A percentile compares a stretch with the other conserved stretches of the same genome.
These are phyloP conservation scores for Powellomyces hirtus DNA, from an alignment of 192 early-diverging fungal genomes.

Conservation along the genomic window DNA sequence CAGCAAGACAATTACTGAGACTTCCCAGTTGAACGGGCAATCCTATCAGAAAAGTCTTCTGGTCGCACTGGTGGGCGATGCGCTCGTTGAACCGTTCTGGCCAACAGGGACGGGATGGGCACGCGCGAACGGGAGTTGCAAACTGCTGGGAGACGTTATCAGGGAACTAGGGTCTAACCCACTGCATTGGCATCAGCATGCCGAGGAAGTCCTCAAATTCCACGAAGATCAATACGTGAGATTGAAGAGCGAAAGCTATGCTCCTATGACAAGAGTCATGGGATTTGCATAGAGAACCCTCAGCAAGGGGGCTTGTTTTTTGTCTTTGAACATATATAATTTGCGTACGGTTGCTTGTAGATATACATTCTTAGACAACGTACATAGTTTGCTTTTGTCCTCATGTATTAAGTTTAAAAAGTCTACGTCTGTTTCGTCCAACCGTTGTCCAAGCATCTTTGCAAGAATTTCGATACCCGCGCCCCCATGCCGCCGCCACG, in stretches of 20 bases:
- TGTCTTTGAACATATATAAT: too few relatives aligned
- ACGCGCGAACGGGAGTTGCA: constrained; percentile 11
- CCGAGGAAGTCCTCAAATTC: background rate
- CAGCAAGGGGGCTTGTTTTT: too few relatives aligned
- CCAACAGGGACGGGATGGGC: constrained; percentile 29
- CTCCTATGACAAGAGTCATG: constrained; percentile 18
- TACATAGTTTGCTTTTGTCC: too few relatives aligned
- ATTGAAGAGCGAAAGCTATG: constrained; percentile 19
- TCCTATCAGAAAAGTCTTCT: constrained; percentile 2
- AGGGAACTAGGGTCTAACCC: constrained; percentile 10
- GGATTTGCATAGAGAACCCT: too few relatives aligned
- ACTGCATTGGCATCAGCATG: background rate
- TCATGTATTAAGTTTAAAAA: too few relatives aligned
- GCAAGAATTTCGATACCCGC: too few relatives aligned
- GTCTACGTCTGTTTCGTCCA: too few relatives aligned
- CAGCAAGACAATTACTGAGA: background rate
- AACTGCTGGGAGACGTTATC: background rate
- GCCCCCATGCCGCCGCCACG: too few relatives aligned
- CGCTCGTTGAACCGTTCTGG: constrained; percentile 25
- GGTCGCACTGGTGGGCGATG: constrained; percentile 28
- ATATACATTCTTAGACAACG: too few relatives aligned
- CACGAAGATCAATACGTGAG: constrained; percentile 14
- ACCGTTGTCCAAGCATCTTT: too few relatives aligned
- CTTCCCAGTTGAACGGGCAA: background rate
- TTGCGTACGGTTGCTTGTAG: too few relatives aligned